Evolutionary conservation across 352 stramenopile species (phyloP).

Genomic region (Phytopythium ostracodes): DNA sequence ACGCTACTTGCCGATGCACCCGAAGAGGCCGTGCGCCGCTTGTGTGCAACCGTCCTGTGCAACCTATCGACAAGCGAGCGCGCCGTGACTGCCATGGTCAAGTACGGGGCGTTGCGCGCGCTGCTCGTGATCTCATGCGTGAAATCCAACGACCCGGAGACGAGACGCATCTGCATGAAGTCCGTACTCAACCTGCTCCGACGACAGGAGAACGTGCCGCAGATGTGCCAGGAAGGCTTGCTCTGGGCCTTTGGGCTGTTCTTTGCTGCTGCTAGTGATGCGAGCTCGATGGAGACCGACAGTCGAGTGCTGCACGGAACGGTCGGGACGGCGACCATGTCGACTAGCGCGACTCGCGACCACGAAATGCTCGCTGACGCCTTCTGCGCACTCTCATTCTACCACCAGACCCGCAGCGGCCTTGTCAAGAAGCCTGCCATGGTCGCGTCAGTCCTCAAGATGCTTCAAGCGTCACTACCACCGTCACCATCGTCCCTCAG

Average conservation of each 20-base stretch:
- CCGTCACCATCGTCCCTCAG: slow-evolving; percentile 11
- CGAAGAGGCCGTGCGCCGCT: slow-evolving; percentile 61
- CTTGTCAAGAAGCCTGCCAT: slow-evolving; percentile 43
- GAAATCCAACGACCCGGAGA: slow-evolving; percentile 77
- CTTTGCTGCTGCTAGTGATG: slow-evolving; percentile 27
- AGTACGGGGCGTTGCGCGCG: slow-evolving; percentile 84
- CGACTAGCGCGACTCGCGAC: slow-evolving; percentile 18
- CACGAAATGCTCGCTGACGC: slow-evolving; percentile 61
- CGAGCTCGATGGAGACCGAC: not conserved
- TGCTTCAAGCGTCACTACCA: slow-evolving; percentile 19
- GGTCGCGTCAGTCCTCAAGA: slow-evolving; percentile 35
- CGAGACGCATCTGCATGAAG: slow-evolving; percentile 68
- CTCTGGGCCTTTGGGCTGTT: slow-evolving; percentile 71
- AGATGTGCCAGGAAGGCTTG: slow-evolving; percentile 63
- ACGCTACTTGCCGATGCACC: slow-evolving; percentile 60
- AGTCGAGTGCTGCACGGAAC: not conserved
- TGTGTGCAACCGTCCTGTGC: slow-evolving; percentile 87
- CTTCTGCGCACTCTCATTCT: slow-evolving; percentile 59
- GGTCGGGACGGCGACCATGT: not conserved
- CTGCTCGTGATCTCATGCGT: slow-evolving; percentile 84
- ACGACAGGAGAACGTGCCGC: slow-evolving; percentile 35
- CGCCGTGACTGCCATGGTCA: slow-evolving; percentile 88
- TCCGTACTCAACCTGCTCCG: slow-evolving; percentile 59
- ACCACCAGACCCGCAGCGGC: slow-evolving; percentile 38
- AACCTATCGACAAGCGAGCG: slow-evolving; percentile 90